phyloP scores from a whole-genome alignment of 441 rosid genomes.

The Erysimum pusillum region DNA sequence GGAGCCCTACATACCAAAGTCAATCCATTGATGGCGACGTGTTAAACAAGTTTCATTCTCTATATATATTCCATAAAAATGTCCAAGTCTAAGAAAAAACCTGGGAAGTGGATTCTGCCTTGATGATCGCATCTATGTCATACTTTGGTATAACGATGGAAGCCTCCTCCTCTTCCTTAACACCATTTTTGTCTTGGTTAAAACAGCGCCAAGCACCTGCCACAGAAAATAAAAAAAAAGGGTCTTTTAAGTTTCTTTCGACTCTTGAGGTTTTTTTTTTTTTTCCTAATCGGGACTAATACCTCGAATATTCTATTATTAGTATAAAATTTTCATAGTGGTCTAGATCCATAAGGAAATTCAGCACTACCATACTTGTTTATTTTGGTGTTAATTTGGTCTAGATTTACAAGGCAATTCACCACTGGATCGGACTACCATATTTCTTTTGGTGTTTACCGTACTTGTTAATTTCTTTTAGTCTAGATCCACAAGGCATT shows the following conservation, averaged over 20 bases:
- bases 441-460: too few species aligned
- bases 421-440: too few species aligned
- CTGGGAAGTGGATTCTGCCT: constrained; percentile 1
- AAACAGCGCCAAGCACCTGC: constrained; percentile 27
- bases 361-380: too few species aligned
- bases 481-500: too few species aligned
- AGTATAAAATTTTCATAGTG: too few species aligned
- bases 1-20: constrained; percentile 21
- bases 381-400: too few species aligned
- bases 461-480: too few species aligned
- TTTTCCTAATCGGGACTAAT: too few species aligned
- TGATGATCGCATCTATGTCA: constrained; percentile 22
- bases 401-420: too few species aligned
- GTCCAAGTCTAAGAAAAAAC: constrained; percentile 5
- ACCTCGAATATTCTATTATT: too few species aligned
- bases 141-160: constrained; percentile 27
- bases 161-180: constrained; percentile 5
- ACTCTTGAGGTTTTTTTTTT: too few species aligned
- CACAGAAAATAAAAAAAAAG: neutral
- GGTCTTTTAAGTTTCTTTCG: neutral
- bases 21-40: neutral
- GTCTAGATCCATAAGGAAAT: too few species aligned
- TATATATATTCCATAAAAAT: neutral
- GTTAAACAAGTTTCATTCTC: neutral
- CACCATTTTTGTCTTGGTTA: constrained; percentile 21